Evolutionary conservation across 495 filamentous ascomycete genomes (phyloP).

Genomic region (Evansstolkia leycettana): DNA sequence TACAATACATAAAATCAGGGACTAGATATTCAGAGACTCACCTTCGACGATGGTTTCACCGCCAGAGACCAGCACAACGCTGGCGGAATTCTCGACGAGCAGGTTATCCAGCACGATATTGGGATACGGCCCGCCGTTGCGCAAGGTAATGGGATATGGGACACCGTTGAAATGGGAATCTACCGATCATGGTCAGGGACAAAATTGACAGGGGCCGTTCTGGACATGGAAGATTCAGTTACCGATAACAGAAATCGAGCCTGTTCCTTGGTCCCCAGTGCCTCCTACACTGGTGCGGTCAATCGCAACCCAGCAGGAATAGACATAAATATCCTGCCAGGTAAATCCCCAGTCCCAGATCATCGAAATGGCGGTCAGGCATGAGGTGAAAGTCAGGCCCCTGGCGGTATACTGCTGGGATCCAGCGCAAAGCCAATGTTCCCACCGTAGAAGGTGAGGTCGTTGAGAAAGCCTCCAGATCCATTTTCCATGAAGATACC

Average conservation of each 20-base stretch:
- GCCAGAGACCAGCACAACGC: not conserved
- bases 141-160: conserved; percentile 29
- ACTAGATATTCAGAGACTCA: too few species aligned
- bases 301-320: conserved; percentile 4
- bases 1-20: too few species aligned
- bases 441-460: conserved; percentile 51
- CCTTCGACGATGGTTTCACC: not conserved
- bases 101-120: conserved; percentile 1
- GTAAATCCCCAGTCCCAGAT: conserved; percentile 3
- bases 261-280: conserved; percentile 4
- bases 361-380: conserved; percentile 37
- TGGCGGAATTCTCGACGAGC: not conserved
- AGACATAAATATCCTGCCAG: conserved; percentile 7
- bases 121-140: not conserved
- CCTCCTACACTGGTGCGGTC: not conserved
- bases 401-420: conserved; percentile 59
- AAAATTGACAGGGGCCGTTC: too few species aligned
- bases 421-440: conserved; percentile 38
- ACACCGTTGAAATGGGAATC: conserved; percentile 14
- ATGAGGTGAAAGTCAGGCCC: conserved; percentile 41
- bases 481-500: conserved; percentile 43
- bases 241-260: conserved; percentile 28
- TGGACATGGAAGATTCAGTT: too few species aligned
- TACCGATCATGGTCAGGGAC: too few species aligned
- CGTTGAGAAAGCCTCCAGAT: conserved; percentile 26